Evolutionary conservation across 2,329 filamentous ascomycete species (phyloP).

Genomic region (Coniochaeta pulveracea): DNA sequence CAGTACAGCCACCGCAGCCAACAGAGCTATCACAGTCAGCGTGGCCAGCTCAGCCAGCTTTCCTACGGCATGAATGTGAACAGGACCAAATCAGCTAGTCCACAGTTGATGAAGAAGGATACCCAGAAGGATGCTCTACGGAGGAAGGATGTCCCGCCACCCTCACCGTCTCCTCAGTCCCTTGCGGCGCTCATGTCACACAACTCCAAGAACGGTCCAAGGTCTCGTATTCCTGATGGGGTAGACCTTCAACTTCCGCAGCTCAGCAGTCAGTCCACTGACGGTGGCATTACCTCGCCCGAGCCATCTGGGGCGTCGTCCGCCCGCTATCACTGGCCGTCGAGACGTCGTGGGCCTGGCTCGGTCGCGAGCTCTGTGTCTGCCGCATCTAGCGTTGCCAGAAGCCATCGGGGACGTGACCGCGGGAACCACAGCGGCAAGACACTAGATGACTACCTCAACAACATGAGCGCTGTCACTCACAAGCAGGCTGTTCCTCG

Average conservation of each 20-base stretch:
- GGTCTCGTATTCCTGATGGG: slow-evolving; percentile 67
- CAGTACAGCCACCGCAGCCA: too few relatives aligned
- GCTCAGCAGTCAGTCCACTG: slow-evolving; percentile 34
- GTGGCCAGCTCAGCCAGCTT: slow-evolving; percentile 19
- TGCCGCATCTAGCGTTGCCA: slow-evolving; percentile 35
- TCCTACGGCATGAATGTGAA: slow-evolving; percentile 33
- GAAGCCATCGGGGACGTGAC: slow-evolving; percentile 35
- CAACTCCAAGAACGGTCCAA: slow-evolving; percentile 54
- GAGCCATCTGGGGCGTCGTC: slow-evolving; percentile 44
- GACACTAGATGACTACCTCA: slow-evolving; percentile 75
- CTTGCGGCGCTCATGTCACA: slow-evolving; percentile 52
- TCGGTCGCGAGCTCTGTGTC: slow-evolving; percentile 48
- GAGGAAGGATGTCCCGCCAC: slow-evolving; percentile 42
- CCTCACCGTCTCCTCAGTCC: slow-evolving; percentile 56
- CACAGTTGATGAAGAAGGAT: slow-evolving; percentile 47
- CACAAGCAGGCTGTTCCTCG: slow-evolving; percentile 36
- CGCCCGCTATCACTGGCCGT: slow-evolving; percentile 40
- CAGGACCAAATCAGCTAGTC: slow-evolving; percentile 58
- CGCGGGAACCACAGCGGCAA: slow-evolving; percentile 35
- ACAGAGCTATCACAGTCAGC: too few relatives aligned
- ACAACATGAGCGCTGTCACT: slow-evolving; percentile 69
- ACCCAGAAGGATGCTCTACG: slow-evolving; percentile 20
- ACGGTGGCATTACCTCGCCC: slow-evolving; percentile 41
- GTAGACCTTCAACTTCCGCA: slow-evolving; percentile 53
- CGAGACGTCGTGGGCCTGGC: slow-evolving; percentile 38